These are phyloP conservation scores for Firmiana major DNA, from an alignment of 345 rosid species.

Conservation along the genomic window DNA sequence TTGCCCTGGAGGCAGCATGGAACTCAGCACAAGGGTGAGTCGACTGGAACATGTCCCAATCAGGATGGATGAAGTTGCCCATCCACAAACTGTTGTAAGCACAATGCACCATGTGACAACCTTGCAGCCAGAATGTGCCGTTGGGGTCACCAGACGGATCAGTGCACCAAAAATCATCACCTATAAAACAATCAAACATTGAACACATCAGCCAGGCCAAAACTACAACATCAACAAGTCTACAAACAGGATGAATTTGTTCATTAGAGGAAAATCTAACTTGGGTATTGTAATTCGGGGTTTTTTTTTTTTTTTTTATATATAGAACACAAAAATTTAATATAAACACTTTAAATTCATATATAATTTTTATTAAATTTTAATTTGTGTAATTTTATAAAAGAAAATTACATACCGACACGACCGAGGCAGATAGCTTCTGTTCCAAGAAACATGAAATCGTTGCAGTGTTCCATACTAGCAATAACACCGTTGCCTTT, in stretches of 20 bases:
- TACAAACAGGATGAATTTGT: not conserved
- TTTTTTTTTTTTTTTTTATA: too few relatives aligned
- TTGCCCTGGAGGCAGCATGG: conserved; percentile 92
- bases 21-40: conserved; percentile 94
- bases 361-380: too few relatives aligned
- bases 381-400: too few relatives aligned
- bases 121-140: conserved; percentile 95
- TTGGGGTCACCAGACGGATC: conserved; percentile 95
- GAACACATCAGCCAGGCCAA: not conserved
- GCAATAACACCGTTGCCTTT: conserved; percentile 90
- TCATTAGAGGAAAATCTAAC: too few relatives aligned
- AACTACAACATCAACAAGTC: too few relatives aligned
- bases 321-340: too few relatives aligned
- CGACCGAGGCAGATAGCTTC: conserved; percentile 96
- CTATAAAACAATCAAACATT: conserved; percentile 22
- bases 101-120: conserved; percentile 98
- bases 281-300: too few relatives aligned
- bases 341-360: too few relatives aligned
- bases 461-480: conserved; percentile 96
- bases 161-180: conserved; percentile 97
- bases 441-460: conserved; percentile 95
- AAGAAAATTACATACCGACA: conserved; percentile 77
- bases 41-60: conserved; percentile 99
- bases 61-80: conserved; percentile 97
- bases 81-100: conserved; percentile 98